Evolutionary conservation across 352 stramenopile genomes (phyloP), one percentile per base, ranked within the genome.

Genomic region (Globisporangium canariense): DNA sequence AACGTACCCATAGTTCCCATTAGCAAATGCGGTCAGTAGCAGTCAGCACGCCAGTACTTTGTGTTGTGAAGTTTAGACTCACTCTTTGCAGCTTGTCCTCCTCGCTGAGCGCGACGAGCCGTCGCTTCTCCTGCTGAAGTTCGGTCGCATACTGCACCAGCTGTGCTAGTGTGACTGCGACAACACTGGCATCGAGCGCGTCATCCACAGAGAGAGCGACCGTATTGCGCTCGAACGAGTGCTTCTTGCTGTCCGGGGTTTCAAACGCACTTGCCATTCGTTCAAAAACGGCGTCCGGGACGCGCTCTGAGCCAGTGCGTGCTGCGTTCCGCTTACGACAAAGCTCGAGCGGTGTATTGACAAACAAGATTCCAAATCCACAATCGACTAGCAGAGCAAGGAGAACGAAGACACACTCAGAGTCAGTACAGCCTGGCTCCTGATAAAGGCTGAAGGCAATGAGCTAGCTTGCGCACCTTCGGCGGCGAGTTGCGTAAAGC

Each of bases 241-340:
- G 54, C 49, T 69, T 53, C 20, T 43, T 20, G 1, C 60, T 32
- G 32, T 72, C 65, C 0, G 75, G 73, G 4, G 70, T 49, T 61
- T 93, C 81, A 58, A 91, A 91, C 6, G 11, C 60, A 22, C 40
- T 32, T 7, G 66, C 69, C 81, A 91, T 89, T 11, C 75, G 69
- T 34, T 79, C 61, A 28, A 90, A 86, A 0, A 76, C 69, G 5
- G 71, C 65, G 3, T 75, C 66, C 1, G 84, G 80, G 22, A 93
- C 68, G 43, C 62, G 70, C 8, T 50, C 66, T 2, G n/a, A 22
- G 41, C 41, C 52, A 41, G 10, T 2, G 20, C 84, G 73, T 32
- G 20, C 36, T 43, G 64, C 59, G 65, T 93, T 93, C 22, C 84
- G 71, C 38, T 59, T 61, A 5, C 64, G 62, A 47, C 81, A 91